These are phyloP conservation scores for Cladosporium sp. DNA, from an alignment of 2,329 filamentous ascomycete genomes.

Conservation along the genomic window DNA sequence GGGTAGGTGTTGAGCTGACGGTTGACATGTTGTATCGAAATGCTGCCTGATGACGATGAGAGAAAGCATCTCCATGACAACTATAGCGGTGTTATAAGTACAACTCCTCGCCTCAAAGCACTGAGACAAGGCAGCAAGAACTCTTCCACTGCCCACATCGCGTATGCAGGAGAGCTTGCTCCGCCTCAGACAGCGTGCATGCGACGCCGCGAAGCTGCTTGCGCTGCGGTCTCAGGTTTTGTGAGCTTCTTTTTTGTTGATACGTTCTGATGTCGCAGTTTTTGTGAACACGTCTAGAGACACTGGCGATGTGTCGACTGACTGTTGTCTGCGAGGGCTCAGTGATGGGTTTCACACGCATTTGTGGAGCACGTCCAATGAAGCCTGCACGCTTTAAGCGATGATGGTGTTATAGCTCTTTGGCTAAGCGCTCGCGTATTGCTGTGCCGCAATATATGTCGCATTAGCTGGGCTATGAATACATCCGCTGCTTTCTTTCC, in stretches of 20 bases:
- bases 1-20: background rate
- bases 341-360: background rate
- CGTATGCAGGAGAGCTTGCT: background rate
- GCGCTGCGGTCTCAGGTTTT: background rate
- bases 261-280: background rate
- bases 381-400: background rate
- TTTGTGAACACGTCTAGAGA: no score
- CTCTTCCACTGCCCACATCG: constrained; percentile 7
- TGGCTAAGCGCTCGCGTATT: background rate
- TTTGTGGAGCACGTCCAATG: background rate
- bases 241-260: background rate
- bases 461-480: background rate
- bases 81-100: background rate
- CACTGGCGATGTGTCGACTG: background rate
- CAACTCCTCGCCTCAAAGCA: background rate
- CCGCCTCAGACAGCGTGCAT: background rate
- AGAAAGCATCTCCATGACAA: background rate
- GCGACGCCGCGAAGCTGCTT: background rate
- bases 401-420: background rate
- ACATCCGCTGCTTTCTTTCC: background rate
- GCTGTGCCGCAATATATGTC: background rate
- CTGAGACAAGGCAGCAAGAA: background rate
- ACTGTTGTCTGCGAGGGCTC: background rate
- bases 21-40: background rate
- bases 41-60: background rate